Percentiles rank a stretch among this genome's conserved stretches.
Evolutionary conservation across 1,284 basidiomycete genomes (phyloP).

Genomic region (Uromyces viciae-fabae): DNA sequence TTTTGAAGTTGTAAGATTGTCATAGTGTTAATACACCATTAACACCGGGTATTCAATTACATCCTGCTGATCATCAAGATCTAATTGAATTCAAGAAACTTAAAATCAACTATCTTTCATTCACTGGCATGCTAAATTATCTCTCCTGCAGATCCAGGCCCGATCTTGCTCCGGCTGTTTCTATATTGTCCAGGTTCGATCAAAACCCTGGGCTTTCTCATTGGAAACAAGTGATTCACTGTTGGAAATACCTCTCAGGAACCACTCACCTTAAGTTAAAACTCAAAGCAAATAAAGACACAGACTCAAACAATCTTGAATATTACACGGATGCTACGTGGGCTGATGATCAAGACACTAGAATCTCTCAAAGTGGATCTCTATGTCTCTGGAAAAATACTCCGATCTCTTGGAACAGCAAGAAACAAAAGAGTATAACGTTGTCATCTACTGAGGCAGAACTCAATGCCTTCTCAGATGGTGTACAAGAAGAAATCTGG

Average conservation of each 20-base stretch:
- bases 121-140: neutral
- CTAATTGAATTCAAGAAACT: neutral
- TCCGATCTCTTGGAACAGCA: neutral
- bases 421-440: neutral
- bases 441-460: neutral
- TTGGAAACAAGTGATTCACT: neutral
- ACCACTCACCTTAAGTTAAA: neutral
- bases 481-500: neutral
- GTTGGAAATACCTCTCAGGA: neutral
- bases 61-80: neutral
- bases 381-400: neutral
- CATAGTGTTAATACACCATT: neutral
- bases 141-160: neutral
- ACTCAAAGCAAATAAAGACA: neutral
- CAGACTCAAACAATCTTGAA: neutral
- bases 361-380: neutral
- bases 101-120: neutral
- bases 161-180: neutral
- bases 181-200: neutral
- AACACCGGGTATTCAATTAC: neutral
- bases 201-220: neutral
- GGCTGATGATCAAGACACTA: neutral
- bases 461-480: neutral
- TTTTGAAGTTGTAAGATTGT: neutral
- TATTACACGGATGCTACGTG: neutral